Percentiles rank a stretch among this genome's conserved stretches.
Conservation (phyloP, 768 basidiomycete genomes). For the Solioccasus polychromus region DNA sequence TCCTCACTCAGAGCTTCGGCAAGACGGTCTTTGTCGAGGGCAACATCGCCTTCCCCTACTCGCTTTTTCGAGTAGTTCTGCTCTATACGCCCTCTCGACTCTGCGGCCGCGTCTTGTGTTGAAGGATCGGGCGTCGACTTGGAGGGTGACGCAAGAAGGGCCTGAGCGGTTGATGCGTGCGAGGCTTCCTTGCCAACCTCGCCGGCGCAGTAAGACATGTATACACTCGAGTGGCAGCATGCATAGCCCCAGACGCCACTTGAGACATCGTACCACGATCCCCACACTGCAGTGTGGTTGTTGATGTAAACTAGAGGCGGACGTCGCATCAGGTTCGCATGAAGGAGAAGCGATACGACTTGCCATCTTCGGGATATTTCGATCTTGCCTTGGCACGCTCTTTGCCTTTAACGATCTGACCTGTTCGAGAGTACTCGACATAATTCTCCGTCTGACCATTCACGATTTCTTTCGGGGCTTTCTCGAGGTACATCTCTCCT, state of each 20-base stretch:
- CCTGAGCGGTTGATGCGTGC: slow-evolving; percentile 70
- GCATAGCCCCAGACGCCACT: slow-evolving; percentile 86
- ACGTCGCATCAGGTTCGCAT: not conserved
- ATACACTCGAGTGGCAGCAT: slow-evolving; percentile 87
- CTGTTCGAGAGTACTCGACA: slow-evolving; percentile 92
- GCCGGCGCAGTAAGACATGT: slow-evolving; percentile 91
- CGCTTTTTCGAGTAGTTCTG: slow-evolving; percentile 78
- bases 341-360: slow-evolving; percentile 22
- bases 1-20: slow-evolving; percentile 73
- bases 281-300: slow-evolving; percentile 97
- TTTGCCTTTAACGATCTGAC: slow-evolving; percentile 86
- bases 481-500: slow-evolving; percentile 88
- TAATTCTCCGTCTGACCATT: slow-evolving; percentile 97
- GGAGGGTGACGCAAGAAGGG: slow-evolving; percentile 51
- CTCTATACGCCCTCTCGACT: slow-evolving; percentile 44
- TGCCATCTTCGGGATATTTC: slow-evolving; percentile 97
- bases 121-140: slow-evolving; percentile 26
- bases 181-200: slow-evolving; percentile 77
- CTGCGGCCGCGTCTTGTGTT: slow-evolving; percentile 30
- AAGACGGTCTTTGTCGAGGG: slow-evolving; percentile 67
- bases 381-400: slow-evolving; percentile 85
- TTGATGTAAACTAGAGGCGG: slow-evolving; percentile 68
- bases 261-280: slow-evolving; percentile 83
- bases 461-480: slow-evolving; percentile 87
- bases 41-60: slow-evolving; percentile 78